These are phyloP conservation scores for Mycena galericulata DNA, from an alignment of 768 basidiomycete species.

Conservation along the genomic window DNA sequence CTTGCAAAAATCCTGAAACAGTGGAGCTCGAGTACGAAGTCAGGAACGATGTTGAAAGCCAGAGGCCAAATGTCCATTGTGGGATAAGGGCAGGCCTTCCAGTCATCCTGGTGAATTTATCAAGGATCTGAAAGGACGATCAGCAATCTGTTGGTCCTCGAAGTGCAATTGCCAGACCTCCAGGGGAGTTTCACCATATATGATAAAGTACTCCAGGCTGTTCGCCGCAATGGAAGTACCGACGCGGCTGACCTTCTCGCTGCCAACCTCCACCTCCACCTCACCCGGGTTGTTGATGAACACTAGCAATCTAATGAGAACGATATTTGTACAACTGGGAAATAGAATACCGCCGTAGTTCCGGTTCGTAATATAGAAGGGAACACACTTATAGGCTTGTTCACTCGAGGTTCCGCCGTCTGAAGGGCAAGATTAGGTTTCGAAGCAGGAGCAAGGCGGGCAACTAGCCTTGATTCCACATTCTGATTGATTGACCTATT, in stretches of 20 bases:
- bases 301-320: constrained; percentile 42
- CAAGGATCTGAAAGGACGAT: constrained; percentile 58
- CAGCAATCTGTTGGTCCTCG: background rate
- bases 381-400: constrained; percentile 75
- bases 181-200: constrained; percentile 75
- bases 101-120: constrained; percentile 70
- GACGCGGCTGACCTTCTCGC: constrained; percentile 73
- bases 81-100: constrained; percentile 78
- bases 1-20: constrained; percentile 76
- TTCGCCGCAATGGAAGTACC: constrained; percentile 74
- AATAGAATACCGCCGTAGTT: constrained; percentile 62
- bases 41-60: constrained; percentile 83
- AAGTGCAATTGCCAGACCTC: constrained; percentile 54
- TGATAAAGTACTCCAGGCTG: constrained; percentile 76
- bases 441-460: background rate
- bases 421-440: background rate
- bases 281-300: constrained; percentile 84
- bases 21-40: constrained; percentile 77
- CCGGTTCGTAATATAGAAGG: constrained; percentile 77
- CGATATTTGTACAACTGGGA: background rate
- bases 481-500: constrained; percentile 65
- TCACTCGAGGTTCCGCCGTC: constrained; percentile 82
- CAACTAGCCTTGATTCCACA: constrained; percentile 69
- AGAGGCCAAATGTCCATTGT: constrained; percentile 81
- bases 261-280: constrained; percentile 79